Conservation (phyloP, 1,284 basidiomycete species). For the Malassezia brasiliensis region DNA sequence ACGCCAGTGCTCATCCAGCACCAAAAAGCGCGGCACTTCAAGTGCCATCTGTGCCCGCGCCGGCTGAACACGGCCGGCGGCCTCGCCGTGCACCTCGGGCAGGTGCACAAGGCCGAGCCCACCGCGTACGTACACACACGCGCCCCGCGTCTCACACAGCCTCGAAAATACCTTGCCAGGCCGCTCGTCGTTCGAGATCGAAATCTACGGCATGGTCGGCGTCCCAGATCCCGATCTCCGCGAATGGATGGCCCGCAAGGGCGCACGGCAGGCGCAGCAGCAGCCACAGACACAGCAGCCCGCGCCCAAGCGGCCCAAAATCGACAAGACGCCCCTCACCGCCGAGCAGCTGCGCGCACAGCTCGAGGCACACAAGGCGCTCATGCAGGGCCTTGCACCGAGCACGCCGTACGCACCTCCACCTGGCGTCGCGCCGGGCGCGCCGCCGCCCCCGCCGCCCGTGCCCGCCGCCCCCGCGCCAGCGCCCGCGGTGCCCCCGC, state of each 20-base stretch:
- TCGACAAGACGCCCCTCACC: conserved; percentile 65
- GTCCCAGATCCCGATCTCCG: conserved; percentile 86
- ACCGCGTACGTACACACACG: conserved; percentile 64
- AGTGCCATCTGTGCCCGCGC: conserved; percentile 88
- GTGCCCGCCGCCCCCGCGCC: not conserved
- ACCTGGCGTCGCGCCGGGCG: too few species aligned
- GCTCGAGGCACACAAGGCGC: conserved; percentile 75
- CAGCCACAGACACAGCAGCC: conserved; percentile 48
- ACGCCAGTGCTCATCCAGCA: conserved; percentile 83
- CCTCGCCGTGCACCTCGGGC: conserved; percentile 94
- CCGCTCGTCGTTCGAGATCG: conserved; percentile 92
- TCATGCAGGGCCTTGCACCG: conserved; percentile 64
- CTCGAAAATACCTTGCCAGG: conserved; percentile 94
- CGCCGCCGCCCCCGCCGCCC: conserved; percentile 22
- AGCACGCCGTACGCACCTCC: conserved; percentile 47
- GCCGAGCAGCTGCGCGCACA: conserved; percentile 69
- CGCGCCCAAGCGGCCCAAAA: conserved; percentile 65
- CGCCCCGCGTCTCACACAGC: conserved; percentile 52
- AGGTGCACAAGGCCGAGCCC: conserved; percentile 94
- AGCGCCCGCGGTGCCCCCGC: conserved; percentile 19
- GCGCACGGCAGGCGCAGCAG: conserved; percentile 20
- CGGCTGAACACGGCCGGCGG: conserved; percentile 94
- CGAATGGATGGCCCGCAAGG: conserved; percentile 75
- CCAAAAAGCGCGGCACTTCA: conserved; percentile 99
- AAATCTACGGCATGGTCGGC: conserved; percentile 99